Percentiles rank a stretch among this genome's conserved stretches.
These are phyloP conservation scores for Aspergillus baeticus DNA, from an alignment of 495 filamentous ascomycete genomes.

Conservation along the genomic window DNA sequence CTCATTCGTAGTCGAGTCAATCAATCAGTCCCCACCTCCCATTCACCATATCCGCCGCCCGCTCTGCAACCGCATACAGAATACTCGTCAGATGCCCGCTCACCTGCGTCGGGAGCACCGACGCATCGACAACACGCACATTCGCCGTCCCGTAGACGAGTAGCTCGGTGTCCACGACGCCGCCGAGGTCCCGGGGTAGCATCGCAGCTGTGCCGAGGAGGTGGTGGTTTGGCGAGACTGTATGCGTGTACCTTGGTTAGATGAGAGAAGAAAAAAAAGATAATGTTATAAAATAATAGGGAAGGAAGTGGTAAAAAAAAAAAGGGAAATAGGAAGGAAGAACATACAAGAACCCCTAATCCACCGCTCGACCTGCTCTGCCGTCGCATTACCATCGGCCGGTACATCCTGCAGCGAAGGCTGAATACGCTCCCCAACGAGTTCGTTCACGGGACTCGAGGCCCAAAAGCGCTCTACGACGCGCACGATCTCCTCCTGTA, in stretches of 20 bases:
- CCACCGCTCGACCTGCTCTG: too few species aligned
- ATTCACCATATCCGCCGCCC: constrained; percentile 53
- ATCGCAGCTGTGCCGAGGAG: constrained; percentile 18
- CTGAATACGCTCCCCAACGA: too few species aligned
- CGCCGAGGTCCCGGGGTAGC: constrained; percentile 53
- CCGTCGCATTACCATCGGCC: too few species aligned
- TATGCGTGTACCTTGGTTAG: too few species aligned
- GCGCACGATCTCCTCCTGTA: constrained; percentile 25
- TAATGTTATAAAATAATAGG: neutral
- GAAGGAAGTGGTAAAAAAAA: too few species aligned
- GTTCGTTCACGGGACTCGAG: constrained; percentile 4
- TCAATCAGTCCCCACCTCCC: constrained; percentile 1
- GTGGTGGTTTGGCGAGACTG: neutral
- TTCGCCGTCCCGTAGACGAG: constrained; percentile 45
- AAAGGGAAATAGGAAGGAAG: too few species aligned
- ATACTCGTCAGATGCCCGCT: constrained; percentile 51
- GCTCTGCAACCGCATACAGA: constrained; percentile 58
- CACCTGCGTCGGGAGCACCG: constrained; percentile 50
- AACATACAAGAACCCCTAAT: too few species aligned
- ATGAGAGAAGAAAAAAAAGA: too few species aligned
- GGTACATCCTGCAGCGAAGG: too few species aligned
- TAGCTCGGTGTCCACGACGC: constrained; percentile 42
- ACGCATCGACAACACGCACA: constrained; percentile 56
- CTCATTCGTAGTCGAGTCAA: too few species aligned
- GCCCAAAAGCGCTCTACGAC: constrained; percentile 29